Evolutionary conservation across 148 eudicot species (phyloP), one percentile per base, ranked within the genome.

Genomic region (Diospyros kaki): DNA sequence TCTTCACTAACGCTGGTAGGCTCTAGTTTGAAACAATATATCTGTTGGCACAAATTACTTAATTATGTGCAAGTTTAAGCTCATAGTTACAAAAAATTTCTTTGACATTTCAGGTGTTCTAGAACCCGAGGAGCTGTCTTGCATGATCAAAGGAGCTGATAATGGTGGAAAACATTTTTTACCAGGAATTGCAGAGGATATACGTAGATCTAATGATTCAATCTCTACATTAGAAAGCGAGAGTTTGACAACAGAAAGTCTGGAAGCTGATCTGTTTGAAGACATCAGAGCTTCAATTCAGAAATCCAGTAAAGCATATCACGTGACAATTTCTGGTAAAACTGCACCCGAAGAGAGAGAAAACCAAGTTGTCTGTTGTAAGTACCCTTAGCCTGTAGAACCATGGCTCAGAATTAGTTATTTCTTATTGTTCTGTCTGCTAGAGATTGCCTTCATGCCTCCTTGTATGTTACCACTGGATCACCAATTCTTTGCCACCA

Each of bases 211-310:
- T 18, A 78, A 85, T 8, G 97, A 95, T 81, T 90, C 98, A 46
- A 77, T 90, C 60, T 88, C 94, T 73, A 85, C 94, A 14, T 80
- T 93, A 54, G 90, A 73, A 84, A 95, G 97, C 80, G 99, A 89
- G 72, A 85, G 75, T 83, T 82, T 93, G 80, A 81, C 90, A 43
- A 59, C 92, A 68, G 97, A 95, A 76, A 79, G 83, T 85, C 86
- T 86, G 40, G 99, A 95, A 79, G 89, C 82, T 78, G 99, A 95
- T 76, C 86, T 95, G 62, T 93, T 95, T 78, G 71, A 80, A 78
- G 99, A 95, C 81, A 86, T 95, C 66, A 93, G 98, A 89, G 99
- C 98, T 80, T 95, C 99, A 66, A 91, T 95, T 64, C 99, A 95
- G 86, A 93, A 83, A 84, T 83, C 89, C 65, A 83, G 88, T 53